Evolutionary conservation across 768 basidiomycete genomes (phyloP).

Genomic region (Lactarius sp.): DNA sequence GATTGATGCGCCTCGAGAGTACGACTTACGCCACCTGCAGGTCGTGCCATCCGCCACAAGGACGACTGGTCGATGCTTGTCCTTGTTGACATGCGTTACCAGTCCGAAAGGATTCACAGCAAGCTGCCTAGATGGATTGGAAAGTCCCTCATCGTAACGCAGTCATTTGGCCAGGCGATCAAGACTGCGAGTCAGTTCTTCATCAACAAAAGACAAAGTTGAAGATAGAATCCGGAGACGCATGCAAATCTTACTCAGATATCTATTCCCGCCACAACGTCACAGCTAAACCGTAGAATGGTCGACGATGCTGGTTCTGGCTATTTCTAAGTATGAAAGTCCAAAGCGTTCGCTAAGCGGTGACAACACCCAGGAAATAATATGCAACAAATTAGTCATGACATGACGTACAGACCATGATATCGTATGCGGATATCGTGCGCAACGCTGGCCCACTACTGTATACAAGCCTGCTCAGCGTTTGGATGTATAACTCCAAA

Average conservation of each 20-base stretch:
- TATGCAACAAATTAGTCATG: not conserved
- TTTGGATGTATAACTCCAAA: not conserved
- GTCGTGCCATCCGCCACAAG: constrained; percentile 88
- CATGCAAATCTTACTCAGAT: not conserved
- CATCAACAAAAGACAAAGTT: constrained; percentile 5
- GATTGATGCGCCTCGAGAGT: not conserved
- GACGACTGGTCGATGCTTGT: constrained; percentile 90
- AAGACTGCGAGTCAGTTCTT: constrained; percentile 23
- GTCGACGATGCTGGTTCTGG: not conserved
- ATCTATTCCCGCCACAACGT: not conserved
- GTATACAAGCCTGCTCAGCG: not conserved
- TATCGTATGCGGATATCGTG: not conserved
- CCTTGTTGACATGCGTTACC: constrained; percentile 81
- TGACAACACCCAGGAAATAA: not conserved
- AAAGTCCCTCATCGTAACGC: constrained; percentile 28
- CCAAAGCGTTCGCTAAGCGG: not conserved
- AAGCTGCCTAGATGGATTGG: constrained; percentile 95
- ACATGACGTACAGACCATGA: not conserved
- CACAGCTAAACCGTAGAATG: not conserved
- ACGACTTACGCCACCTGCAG: constrained; percentile 36
- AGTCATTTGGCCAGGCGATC: constrained; percentile 22
- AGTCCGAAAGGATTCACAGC: constrained; percentile 54
- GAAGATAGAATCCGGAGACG: not conserved
- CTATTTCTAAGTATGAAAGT: not conserved
- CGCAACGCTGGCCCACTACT: not conserved